Evolutionary conservation across 768 basidiomycete species (phyloP).

Genomic region (Rubroboletus pulcherrimus): DNA sequence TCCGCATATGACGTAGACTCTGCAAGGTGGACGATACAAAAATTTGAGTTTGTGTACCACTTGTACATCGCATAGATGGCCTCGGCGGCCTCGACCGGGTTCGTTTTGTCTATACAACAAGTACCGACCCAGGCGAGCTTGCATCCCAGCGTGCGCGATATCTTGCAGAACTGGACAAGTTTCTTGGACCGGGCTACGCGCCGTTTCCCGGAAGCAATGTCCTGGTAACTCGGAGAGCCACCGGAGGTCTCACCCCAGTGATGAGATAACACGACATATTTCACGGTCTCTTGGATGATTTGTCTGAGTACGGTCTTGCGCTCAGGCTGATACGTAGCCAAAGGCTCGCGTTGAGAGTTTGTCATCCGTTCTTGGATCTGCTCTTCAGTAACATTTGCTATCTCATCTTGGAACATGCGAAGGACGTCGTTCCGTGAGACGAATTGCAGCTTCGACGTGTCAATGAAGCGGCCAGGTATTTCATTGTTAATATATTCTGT

Average conservation of each 20-base stretch:
- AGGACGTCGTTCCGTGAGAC: too few species aligned
- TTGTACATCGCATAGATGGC: slow-evolving; percentile 20
- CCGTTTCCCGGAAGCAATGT: too few species aligned
- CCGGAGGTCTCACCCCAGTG: slow-evolving; percentile 1
- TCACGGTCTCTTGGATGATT: too few species aligned
- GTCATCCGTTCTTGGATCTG: background rate
- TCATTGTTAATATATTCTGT: slow-evolving; percentile 14
- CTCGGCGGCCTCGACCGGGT: slow-evolving; percentile 15
- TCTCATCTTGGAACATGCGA: background rate
- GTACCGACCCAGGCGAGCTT: slow-evolving; percentile 15
- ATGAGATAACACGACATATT: slow-evolving; percentile 9
- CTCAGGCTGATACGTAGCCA: too few species aligned
- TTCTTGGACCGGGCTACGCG: background rate
- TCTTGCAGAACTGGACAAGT: slow-evolving; percentile 7
- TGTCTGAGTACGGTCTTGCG: too few species aligned
- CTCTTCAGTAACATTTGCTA: background rate
- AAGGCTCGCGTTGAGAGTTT: background rate
- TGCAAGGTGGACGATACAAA: slow-evolving; percentile 17
- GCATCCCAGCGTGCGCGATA: background rate
- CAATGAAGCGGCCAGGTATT: background rate
- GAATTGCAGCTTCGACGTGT: too few species aligned
- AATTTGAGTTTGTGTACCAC: slow-evolving; percentile 20
- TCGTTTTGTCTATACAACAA: slow-evolving; percentile 21
- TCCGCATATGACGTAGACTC: too few species aligned
- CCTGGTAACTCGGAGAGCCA: slow-evolving; percentile 8